Base-by-base conservation (phyloP, 2,329 filamentous ascomycete genomes). In the Allantophomopsis cytisporea region DNA sequence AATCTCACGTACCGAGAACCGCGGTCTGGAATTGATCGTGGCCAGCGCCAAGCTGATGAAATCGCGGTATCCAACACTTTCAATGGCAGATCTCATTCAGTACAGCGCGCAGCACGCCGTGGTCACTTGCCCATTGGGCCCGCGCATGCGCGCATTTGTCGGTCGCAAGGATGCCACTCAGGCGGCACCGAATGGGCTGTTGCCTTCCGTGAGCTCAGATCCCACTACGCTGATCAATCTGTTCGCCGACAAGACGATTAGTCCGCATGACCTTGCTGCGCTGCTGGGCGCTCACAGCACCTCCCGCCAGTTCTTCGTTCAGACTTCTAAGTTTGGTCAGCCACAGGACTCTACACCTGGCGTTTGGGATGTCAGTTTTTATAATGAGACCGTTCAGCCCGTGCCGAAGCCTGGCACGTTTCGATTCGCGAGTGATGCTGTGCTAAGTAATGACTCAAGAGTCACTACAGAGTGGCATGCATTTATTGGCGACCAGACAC, bases 231-330 rank as follows among this genome's bases (percentile, higher is more conserved):
- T 72, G 32, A 59, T 71, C 40, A 45, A 55, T 3, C 56, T 69
- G 7, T 74, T 73, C 51, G 42, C 49, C 21, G 60, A 60, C 44
- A 73, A 73, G 54, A 68, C 68, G 2, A 66, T 74, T 54, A 55
- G 54, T 7, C 53, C 66, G 1, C 53, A 54, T 20, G 70, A 71
- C 39, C 60, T 75, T 3, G 63, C 68, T 2, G 69, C 71, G 1
- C 62, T 76, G 1, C 47, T 75, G 2, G 71, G 72, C 39, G 69
- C 71, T 0, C 71, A 76, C 51, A 64, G 64, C 3, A 57, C 62
- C 7, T 62, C 65, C 7, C 61, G 58, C 45, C 69, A 74, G 46
- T 60, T 57, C 39, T 28, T 28, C 23, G 23, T 28, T 3, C 23
- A 28, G 23, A 12, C 11, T 8, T 28, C 23, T 3, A 28, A 28